Evolutionary conservation across 169 alveolate genomes (phyloP).

Genomic region (Plasmodium billcollinsi): DNA sequence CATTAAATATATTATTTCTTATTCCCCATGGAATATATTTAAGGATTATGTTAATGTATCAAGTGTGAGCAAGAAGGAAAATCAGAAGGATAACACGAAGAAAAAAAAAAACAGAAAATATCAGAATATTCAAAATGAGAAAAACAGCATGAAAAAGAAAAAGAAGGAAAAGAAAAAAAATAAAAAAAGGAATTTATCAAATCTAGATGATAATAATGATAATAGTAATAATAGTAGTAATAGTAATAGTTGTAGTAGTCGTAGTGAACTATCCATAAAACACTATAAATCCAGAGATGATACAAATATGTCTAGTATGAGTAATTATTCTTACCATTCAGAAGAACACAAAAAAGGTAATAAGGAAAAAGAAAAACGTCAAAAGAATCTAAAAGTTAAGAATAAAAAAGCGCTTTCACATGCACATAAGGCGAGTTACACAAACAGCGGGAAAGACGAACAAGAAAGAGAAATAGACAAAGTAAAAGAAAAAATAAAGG

Average conservation of each 20-base stretch:
- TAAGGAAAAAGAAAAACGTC: not conserved
- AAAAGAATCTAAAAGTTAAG: not conserved
- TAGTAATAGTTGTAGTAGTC: too few relatives aligned
- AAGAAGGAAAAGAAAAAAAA: too few relatives aligned
- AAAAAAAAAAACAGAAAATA: not conserved
- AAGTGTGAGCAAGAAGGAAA: not conserved
- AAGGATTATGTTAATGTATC: constrained; percentile 18
- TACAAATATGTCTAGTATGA: too few relatives aligned
- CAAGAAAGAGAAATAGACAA: not conserved
- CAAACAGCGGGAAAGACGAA: constrained; percentile 1
- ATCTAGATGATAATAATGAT: too few relatives aligned
- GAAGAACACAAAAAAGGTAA: not conserved
- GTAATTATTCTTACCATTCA: not conserved
- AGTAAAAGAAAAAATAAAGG: not conserved
- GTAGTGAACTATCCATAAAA: too few relatives aligned
- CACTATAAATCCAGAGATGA: too few relatives aligned
- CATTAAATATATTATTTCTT: constrained; percentile 49
- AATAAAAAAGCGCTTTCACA: not conserved
- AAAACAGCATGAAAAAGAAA: too few relatives aligned
- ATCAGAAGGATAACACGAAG: not conserved
- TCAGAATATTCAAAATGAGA: too few relatives aligned
- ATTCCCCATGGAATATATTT: constrained; percentile 62
- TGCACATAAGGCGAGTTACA: not conserved
- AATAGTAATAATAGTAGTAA: too few relatives aligned
- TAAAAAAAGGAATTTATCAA: not conserved